Percentiles rank a stretch among this genome's conserved stretches.
These are phyloP conservation scores for Hypomyces rosellus DNA, from an alignment of 2,329 filamentous ascomycete species.

Conservation along the genomic window DNA sequence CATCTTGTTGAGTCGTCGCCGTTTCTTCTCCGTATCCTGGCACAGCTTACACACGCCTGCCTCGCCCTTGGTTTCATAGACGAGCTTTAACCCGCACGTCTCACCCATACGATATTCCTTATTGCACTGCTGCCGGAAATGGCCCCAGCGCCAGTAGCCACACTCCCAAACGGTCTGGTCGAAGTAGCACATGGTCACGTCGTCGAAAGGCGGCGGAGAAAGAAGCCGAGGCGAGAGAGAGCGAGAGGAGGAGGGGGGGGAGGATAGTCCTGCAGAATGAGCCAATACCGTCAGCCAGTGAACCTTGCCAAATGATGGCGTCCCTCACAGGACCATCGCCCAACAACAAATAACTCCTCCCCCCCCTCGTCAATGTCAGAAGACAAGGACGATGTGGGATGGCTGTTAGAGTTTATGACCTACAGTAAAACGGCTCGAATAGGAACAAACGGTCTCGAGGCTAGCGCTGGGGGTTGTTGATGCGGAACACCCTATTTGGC, in stretches of 20 bases:
- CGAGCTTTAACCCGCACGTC: slow-evolving; percentile 89
- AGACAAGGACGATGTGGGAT: not conserved
- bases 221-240: slow-evolving; percentile 10
- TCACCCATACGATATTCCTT: slow-evolving; percentile 94
- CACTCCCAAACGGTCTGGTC: slow-evolving; percentile 81
- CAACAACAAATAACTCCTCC: not conserved
- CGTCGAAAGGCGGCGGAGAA: slow-evolving; percentile 15
- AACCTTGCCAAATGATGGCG: slow-evolving; percentile 12
- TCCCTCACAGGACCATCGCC: not conserved
- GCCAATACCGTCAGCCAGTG: slow-evolving; percentile 11
- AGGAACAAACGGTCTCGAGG: slow-evolving; percentile 7
- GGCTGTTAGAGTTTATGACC: slow-evolving; percentile 1
- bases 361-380: not conserved
- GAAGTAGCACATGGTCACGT: slow-evolving; percentile 80
- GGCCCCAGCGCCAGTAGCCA: slow-evolving; percentile 91
- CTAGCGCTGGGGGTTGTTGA: slow-evolving; percentile 11
- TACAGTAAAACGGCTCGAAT: slow-evolving; percentile 6
- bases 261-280: slow-evolving; percentile 13
- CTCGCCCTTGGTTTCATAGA: slow-evolving; percentile 65
- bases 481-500: slow-evolving; percentile 11
- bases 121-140: slow-evolving; percentile 86
- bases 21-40: slow-evolving; percentile 82
- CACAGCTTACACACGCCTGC: slow-evolving; percentile 72
- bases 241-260: slow-evolving; percentile 7
- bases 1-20: slow-evolving; percentile 68